These are phyloP conservation scores for Fraxinus quadrangulata DNA, from an alignment of 257 asterid species.

Conservation along the genomic window DNA sequence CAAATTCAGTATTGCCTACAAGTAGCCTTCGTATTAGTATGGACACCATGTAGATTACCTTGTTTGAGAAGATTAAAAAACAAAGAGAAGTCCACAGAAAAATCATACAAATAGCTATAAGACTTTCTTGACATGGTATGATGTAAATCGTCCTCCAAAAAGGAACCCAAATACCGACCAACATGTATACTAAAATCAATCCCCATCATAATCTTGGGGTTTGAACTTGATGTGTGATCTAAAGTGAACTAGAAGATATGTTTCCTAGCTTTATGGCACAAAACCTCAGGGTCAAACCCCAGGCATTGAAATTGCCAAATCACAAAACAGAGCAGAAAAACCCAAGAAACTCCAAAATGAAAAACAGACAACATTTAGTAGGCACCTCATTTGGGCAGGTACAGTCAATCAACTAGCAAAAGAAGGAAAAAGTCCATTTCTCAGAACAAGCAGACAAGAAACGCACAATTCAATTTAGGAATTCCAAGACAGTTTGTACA, in stretches of 20 bases:
- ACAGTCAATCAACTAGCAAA: too few relatives aligned
- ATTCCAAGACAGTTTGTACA: not conserved
- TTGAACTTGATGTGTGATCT: not conserved
- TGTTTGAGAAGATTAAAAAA: not conserved
- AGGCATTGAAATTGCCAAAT: too few relatives aligned
- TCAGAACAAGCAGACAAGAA: not conserved
- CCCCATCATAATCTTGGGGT: not conserved
- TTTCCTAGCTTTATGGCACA: too few relatives aligned
- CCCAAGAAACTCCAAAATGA: too few relatives aligned
- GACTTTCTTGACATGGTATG: not conserved
- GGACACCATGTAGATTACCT: constrained; percentile 13
- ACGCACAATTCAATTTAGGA: not conserved
- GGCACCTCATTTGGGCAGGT: too few relatives aligned
- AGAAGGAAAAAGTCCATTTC: too few relatives aligned
- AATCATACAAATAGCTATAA: not conserved
- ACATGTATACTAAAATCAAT: not conserved
- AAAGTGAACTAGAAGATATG: too few relatives aligned
- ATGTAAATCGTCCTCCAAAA: not conserved
- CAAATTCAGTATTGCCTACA: constrained; percentile 74
- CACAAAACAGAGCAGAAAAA: too few relatives aligned
- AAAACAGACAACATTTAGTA: too few relatives aligned
- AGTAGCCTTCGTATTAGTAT: constrained; percentile 29
- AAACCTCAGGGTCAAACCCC: too few relatives aligned
- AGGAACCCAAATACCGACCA: not conserved
- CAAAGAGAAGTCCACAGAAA: not conserved